phyloP scores from a whole-genome alignment of 2,329 filamentous ascomycete species.

The Penicillium hordei region DNA sequence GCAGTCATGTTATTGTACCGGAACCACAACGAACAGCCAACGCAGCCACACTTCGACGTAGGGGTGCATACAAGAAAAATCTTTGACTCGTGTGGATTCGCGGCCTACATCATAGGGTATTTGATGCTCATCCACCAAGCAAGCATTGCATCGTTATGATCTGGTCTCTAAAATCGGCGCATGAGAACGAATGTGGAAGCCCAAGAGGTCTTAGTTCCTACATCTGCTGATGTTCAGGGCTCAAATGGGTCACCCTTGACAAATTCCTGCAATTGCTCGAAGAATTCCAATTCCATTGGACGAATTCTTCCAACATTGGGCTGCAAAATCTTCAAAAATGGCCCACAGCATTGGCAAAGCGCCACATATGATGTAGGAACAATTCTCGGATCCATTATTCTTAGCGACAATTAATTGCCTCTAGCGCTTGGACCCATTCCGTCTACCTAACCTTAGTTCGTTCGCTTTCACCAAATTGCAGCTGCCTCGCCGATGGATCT shows the following conservation, averaged over 20 bases:
- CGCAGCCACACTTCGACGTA: background rate
- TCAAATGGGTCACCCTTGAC: background rate
- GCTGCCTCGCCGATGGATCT: constrained; percentile 4
- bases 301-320: background rate
- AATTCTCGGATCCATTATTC: background rate
- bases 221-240: background rate
- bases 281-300: background rate
- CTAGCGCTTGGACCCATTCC: background rate
- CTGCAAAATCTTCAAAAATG: background rate
- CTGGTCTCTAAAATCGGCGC: background rate
- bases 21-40: background rate
- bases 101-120: background rate
- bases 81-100: background rate
- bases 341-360: background rate
- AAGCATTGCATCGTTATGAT: background rate
- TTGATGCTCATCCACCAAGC: background rate
- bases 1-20: background rate
- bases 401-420: background rate
- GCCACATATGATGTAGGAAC: background rate
- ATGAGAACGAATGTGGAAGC: background rate
- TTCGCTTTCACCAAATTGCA: background rate
- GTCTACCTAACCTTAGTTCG: background rate
- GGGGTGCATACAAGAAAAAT: background rate
- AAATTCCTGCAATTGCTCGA: background rate
- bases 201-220: background rate